Base-by-base conservation (phyloP, 495 filamentous ascomycete genomes). In the Friedmanniomyces simplex region DNA sequence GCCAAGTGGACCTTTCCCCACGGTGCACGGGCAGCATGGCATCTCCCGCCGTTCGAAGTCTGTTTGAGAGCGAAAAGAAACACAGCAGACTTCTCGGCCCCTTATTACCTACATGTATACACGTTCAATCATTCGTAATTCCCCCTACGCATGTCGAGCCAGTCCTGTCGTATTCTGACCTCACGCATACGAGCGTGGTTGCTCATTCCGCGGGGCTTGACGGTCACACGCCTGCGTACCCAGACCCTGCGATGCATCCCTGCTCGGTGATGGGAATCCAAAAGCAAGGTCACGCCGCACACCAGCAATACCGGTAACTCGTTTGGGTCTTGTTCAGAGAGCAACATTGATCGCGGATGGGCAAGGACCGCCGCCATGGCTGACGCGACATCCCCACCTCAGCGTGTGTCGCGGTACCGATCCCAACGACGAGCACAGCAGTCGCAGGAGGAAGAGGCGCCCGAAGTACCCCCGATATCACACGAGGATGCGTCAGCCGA, bases 381-480 rank as follows among this genome's bases (percentile, higher is more conserved):
- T 1, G 58, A 61, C 42, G 7, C 28, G 50, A 51, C 58, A 53
- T 50, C 55, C 54, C 16, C 2, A 8, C 55, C 55, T 2, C 48
- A 28, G 56, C 47, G 48, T 4, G 24, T 58, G 1, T 58, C 56
- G 25, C 56, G 56, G 10, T 58, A 58, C 28, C 2, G 56, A 22
- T 52, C 48, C 13, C 56, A 58, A 30, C 47, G 56, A n/a, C 34
- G 47, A 58, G 55, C 47, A 52, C 50, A 60, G 21, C 43, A 26
- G 32, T 22, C 6, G 20, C 36, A 37, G 20, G 30, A 28, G 1
- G 52, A 55, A n/a, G 25, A 53, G 2, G 24, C 32, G 11, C 55
- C 51, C n/a, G 54, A 24, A 41, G 57, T 39, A 41, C 61, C 41
- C 21, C 22, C 22, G 50, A 28, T 54, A 13, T 61, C 51, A 12